Base-by-base conservation (phyloP, 2,329 filamentous ascomycete species). In the Clathrospora elynae region DNA sequence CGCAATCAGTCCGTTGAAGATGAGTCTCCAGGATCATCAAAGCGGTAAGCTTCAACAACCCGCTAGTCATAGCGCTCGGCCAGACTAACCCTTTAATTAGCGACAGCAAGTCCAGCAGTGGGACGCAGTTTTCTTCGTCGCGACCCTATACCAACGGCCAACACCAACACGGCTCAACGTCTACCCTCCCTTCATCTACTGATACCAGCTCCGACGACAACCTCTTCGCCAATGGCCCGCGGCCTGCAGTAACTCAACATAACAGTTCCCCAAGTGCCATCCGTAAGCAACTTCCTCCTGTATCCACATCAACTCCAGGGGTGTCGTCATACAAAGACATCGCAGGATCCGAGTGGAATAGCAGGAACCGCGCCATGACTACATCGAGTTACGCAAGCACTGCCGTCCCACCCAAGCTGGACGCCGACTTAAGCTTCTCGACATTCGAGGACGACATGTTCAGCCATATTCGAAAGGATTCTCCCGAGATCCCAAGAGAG, bases 381-480 rank as follows among this genome's bases (percentile, higher is more conserved):
- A 62, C 71, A 20, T 79, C 75, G 42, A 74, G 71, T 53, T 72
- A 73, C 52, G 70, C 71, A 10, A 81, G 77, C 32, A 73, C 75
- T 17, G 78, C 75, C 13, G 62, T 66, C 73, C 75, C 79, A 4
- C 78, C 78, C 6, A 78, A 75, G 50, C 62, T 81, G 11, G 77
- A 80, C 37, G 54, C 55, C 2, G 64, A 67, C 26, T 44, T 70
- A 19, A 53, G 61, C 39, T 67, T 68, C 49, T 63, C 61, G 10
- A 65, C 69, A 26, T 61, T 61, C 22, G 80, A 80, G 47, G 75
- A 75, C 53, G 75, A 75, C 54, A 76, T 82, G 72, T 81, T 82
- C 60, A 61, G 49, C 35, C 61, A 62, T 13, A 17, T 68, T 34
- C 58, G 59, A 22, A 64, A 61, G 38, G 42, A 57, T n/a, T 64